Conservation (phyloP, 108 stramenopile species). For the Fragilariopsis cylindrus region DNA sequence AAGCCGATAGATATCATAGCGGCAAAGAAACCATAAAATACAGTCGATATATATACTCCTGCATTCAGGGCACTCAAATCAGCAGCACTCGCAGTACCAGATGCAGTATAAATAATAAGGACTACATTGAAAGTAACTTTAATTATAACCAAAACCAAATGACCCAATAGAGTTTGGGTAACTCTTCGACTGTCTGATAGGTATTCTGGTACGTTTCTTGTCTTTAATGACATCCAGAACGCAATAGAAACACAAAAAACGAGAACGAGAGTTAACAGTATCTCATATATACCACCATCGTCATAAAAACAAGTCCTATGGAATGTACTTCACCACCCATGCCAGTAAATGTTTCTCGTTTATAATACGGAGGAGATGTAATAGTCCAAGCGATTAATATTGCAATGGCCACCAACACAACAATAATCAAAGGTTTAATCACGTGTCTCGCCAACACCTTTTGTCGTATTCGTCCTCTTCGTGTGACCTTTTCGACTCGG, state of each 20-base stretch:
- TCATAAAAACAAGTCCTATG: conserved; percentile 8
- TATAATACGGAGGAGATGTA: background rate
- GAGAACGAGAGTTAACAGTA: background rate
- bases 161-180: conserved; percentile 14
- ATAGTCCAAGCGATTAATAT: conserved; percentile 12
- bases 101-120: background rate
- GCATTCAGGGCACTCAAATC: background rate
- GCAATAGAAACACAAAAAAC: background rate
- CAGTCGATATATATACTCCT: background rate
- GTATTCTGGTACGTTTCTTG: conserved; percentile 16
- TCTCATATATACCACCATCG: background rate
- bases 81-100: background rate
- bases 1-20: conserved; percentile 15
- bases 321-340: background rate
- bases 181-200: conserved; percentile 21
- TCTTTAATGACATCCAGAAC: conserved; percentile 14
- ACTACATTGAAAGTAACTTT: background rate
- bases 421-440: conserved; percentile 1
- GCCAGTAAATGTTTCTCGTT: conserved; percentile 1
- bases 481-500: conserved; percentile 22
- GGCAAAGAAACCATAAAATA: background rate
- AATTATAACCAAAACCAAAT: conserved; percentile 6
- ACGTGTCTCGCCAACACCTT: conserved; percentile 13
- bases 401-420: background rate
- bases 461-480: conserved; percentile 14